Evolutionary conservation across 83 land plant genomes (phyloP), one percentile per base, ranked within the genome.

Genomic region (Isoetes engelmannii): DNA sequence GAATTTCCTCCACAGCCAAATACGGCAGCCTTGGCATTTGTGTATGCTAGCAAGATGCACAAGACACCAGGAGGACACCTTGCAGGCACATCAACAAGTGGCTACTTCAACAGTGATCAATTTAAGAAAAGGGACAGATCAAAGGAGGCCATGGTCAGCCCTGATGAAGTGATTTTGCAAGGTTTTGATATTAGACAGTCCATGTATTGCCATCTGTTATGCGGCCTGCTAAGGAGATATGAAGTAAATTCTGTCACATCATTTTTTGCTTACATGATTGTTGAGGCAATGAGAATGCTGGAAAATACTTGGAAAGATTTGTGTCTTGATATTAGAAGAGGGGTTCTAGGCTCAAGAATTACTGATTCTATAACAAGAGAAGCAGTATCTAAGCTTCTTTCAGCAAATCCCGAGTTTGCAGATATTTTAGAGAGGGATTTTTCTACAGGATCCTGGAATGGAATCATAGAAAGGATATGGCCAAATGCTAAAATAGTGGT

Each of bases 191-290:
- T 62, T 42, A 18, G 67, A 48, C 80, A 76, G 41, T 72, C 71
- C 20, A 72, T 68, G 80, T 80, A 76, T 28, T 80, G 83, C 69
- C 83, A 76, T 58, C 76, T 80, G 54, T 72, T 80, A 46, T 80
- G 71, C 45, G 83, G 80, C 12, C 76, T 80, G 20, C 57, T 77
- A 56, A 7, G 37, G 19, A 54, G 9, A 17, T 42, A 70, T 49
- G 45, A 9, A 4, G 67, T 75, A 0, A 74, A 75, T 57, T 49
- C 43, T 8, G 75, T 80, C 50, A 54, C 37, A 19, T 57, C 74
- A 7, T 69, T 78, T 6, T 79, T 73, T 58, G 81, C 72, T 4
- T 18, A 67, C 21, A 77, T 74, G 18, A 56, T 80, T 28, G 63
- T 80, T 7, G 66, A 66, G 74, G 79, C 68, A 5, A 56, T 80